These are phyloP conservation scores for Ophiostoma sp. DNA, from an alignment of 2,329 filamentous ascomycete species.

Conservation along the genomic window DNA sequence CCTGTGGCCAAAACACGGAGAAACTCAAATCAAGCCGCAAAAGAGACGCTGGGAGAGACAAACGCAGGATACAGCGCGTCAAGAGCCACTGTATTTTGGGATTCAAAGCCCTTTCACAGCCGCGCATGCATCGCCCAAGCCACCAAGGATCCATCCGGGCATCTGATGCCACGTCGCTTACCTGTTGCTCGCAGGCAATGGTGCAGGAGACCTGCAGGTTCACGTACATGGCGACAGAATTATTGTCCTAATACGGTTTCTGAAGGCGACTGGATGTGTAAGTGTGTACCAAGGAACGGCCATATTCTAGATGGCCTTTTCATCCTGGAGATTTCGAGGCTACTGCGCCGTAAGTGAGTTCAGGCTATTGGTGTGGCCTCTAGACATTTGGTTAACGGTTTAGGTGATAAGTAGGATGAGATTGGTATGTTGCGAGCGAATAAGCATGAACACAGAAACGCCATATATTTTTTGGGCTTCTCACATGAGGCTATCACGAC, in stretches of 20 bases:
- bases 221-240: background rate
- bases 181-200: background rate
- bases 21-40: background rate
- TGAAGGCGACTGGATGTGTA: background rate
- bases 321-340: too few relatives aligned
- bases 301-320: too few relatives aligned
- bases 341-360: too few relatives aligned
- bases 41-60: background rate
- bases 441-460: background rate
- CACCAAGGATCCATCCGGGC: background rate
- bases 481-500: background rate
- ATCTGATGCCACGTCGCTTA: background rate
- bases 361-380: too few relatives aligned
- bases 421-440: background rate
- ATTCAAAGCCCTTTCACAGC: background rate
- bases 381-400: background rate
- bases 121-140: background rate
- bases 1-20: background rate
- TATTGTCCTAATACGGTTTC: background rate
- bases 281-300: background rate
- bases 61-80: background rate
- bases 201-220: background rate
- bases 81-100: background rate
- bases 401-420: background rate
- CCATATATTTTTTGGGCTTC: background rate